Conservation (phyloP, 1,284 basidiomycete genomes). For the Malassezia globosa region DNA sequence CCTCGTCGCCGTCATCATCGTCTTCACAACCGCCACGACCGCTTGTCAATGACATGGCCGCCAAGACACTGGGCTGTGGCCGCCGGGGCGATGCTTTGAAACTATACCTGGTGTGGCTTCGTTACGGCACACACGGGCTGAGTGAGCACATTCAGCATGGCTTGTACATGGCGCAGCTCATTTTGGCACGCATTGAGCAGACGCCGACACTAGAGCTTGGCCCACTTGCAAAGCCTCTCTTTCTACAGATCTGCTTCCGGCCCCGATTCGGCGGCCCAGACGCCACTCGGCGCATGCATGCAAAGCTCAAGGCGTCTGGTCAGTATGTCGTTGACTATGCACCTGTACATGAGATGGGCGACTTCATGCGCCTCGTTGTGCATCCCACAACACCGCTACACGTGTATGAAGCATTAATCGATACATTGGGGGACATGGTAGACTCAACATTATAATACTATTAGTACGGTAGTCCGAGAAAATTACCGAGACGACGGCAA, state of each 20-base stretch:
- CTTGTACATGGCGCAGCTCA: constrained; percentile 18
- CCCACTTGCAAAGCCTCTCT: constrained; percentile 27
- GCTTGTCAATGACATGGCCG: constrained; percentile 17
- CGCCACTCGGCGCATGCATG: constrained; percentile 15
- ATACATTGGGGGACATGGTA: constrained; percentile 22
- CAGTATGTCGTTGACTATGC: constrained; percentile 41
- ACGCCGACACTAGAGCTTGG: constrained; percentile 30
- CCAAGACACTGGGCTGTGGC: constrained; percentile 47
- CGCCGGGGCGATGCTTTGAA: constrained; percentile 48
- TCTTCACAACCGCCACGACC: background rate
- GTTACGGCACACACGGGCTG: constrained; percentile 43
- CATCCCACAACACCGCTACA: constrained; percentile 29
- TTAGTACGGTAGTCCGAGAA: no score
- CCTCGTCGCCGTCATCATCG: no score
- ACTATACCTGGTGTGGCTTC: constrained; percentile 48
- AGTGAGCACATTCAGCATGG: constrained; percentile 39
- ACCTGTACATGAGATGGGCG: constrained; percentile 23
- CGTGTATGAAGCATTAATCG: constrained; percentile 21
- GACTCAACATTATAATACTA: background rate
- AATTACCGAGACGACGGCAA: no score
- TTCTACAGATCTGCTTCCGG: constrained; percentile 40
- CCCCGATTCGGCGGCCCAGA: constrained; percentile 19
- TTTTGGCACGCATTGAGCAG: constrained; percentile 23
- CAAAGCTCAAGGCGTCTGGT: constrained; percentile 19
- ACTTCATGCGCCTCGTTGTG: constrained; percentile 33